phyloP scores from a whole-genome alignment of 768 basidiomycete genomes.

The Mycena vulgaris region DNA sequence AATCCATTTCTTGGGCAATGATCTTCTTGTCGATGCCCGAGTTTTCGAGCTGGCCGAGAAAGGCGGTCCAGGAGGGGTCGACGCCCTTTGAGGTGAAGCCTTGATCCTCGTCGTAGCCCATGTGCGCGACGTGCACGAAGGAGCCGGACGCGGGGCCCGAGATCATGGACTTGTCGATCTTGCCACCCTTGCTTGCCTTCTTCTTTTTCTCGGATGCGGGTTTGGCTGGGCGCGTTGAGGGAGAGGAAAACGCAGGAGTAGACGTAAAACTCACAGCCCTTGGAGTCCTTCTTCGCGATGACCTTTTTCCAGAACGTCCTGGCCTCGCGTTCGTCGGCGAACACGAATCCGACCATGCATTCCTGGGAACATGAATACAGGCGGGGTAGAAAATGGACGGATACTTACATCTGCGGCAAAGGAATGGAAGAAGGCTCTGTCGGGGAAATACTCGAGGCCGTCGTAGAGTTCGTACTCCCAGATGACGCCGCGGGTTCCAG shows the following conservation, averaged over 20 bases:
- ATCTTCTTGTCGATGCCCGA: conserved; percentile 78
- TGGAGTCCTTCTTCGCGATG: conserved; percentile 71
- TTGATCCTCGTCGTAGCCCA: conserved; percentile 91
- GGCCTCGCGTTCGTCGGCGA: conserved; percentile 89
- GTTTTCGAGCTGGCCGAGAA: conserved; percentile 76
- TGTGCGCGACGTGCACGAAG: conserved; percentile 94
- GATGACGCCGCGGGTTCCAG: conserved; percentile 87
- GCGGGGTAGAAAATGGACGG: not conserved
- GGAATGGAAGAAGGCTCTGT: conserved; percentile 93
- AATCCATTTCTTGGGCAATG: conserved; percentile 86
- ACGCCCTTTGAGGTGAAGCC: conserved; percentile 92
- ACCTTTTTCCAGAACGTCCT: conserved; percentile 91
- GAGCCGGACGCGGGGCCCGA: conserved; percentile 84
- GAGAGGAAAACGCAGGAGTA: conserved; percentile 23
- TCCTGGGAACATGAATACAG: conserved; percentile 61
- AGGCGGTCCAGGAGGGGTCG: conserved; percentile 88
- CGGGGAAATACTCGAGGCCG: conserved; percentile 84
- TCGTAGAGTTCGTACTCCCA: conserved; percentile 96
- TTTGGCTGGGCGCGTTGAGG: conserved; percentile 58
- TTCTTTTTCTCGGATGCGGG: conserved; percentile 69
- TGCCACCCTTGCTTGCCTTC: conserved; percentile 74
- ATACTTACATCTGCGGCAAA: conserved; percentile 92
- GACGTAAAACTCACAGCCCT: conserved; percentile 58
- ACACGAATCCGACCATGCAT: conserved; percentile 93
- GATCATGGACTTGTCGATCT: conserved; percentile 94